Evolutionary conservation across 768 basidiomycete species (phyloP), one percentile per base, ranked within the genome.

Genomic region (Pholiota molesta): DNA sequence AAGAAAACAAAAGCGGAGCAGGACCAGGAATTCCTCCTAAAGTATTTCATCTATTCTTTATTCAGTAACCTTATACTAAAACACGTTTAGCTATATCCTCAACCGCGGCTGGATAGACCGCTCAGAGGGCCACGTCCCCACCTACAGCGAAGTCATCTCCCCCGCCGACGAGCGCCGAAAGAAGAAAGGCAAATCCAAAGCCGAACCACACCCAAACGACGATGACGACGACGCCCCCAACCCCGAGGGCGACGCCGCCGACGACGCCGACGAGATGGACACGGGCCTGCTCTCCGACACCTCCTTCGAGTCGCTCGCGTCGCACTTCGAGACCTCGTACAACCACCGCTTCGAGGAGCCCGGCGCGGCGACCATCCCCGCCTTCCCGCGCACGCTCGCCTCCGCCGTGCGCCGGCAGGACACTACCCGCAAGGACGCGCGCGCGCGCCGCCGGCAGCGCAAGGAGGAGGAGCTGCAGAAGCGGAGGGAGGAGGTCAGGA

Each of bases 271-370:
- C 10, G 89, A 91, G 6, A 86, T 89, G 37, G 84, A 91, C 17
- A 11, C 60, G 0, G 73, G 61, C 31, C 56, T 65, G 40, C 72
- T 75, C 37, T 76, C 75, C 6, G 75, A 78, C 54, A 55, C 73
- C 8, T 77, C 75, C 33, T 97, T 97, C 67, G 95, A 97, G 57
- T 94, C 97, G 47, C 87, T 92, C 64, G 91, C 88, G 5, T 96
- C 97, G 29, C 86, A 86, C 47, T 99, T 98, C 66, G 97, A 99
- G 77, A 87, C 86, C n/a, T 92, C 91, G 16, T 99, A 98, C 77
- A 99, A 99, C 74, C 97, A 97, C 78, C 88, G 97, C 57, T 99
- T 94, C 73, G 97, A 99, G 74, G 97, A 99, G 75, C 91, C 93
- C 86, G 94, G 69, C 69, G 94, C 87, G 26, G 60, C 62, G 13